Evolutionary conservation across 2,329 filamentous ascomycete genomes (phyloP).

Genomic region (Xylaria multiplex): DNA sequence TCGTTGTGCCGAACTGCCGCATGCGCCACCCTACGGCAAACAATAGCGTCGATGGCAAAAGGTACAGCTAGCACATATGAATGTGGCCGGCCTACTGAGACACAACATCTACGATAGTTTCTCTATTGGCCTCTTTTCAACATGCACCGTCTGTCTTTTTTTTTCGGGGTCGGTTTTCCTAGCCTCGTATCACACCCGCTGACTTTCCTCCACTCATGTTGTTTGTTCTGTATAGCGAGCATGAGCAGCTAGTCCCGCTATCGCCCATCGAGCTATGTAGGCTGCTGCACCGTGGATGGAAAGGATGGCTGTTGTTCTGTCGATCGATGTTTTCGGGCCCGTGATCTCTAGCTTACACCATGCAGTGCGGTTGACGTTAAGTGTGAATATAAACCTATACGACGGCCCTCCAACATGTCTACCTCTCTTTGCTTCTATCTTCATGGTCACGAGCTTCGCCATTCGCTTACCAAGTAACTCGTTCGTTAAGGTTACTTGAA

Average conservation of each 20-base stretch:
- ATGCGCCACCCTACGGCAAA: constrained; percentile 21
- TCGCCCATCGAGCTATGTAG: constrained; percentile 24
- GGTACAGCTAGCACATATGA: constrained; percentile 8
- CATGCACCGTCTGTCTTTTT: not conserved
- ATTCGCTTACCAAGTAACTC: constrained; percentile 42
- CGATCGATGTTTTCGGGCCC: constrained; percentile 17
- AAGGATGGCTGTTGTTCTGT: constrained; percentile 3
- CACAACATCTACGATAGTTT: not conserved
- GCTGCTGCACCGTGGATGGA: constrained; percentile 7
- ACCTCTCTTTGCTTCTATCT: constrained; percentile 2
- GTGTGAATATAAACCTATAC: constrained; percentile 30
- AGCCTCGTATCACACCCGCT: constrained; percentile 37
- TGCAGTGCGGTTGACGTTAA: not conserved
- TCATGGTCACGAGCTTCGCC: not conserved
- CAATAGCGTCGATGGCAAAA: constrained; percentile 20
- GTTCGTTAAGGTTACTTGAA: constrained; percentile 49
- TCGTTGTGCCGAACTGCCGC: constrained; percentile 26
- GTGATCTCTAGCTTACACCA: not conserved
- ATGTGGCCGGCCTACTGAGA: constrained; percentile 17
- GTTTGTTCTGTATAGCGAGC: constrained; percentile 18
- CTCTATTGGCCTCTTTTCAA: constrained; percentile 17
- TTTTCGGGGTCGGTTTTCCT: constrained; percentile 25
- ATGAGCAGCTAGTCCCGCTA: constrained; percentile 26
- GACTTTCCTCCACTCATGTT: constrained; percentile 18
- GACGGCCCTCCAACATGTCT: not conserved